phyloP scores from a whole-genome alignment of 352 stramenopile species.

The Globisporangium orthogonon region DNA sequence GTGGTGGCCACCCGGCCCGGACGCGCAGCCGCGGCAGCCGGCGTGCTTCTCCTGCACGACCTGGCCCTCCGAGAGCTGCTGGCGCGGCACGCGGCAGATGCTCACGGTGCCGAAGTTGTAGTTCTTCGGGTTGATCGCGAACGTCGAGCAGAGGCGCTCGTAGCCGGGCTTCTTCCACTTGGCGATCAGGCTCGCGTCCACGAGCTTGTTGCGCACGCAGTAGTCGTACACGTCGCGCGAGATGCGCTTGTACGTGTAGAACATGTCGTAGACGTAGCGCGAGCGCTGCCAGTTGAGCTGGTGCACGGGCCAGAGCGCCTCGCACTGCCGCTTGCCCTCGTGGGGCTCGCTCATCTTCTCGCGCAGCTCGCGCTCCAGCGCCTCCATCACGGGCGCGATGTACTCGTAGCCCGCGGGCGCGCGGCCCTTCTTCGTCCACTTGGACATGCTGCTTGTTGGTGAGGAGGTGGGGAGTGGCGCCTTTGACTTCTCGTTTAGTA shows the following conservation, averaged over 20 bases:
- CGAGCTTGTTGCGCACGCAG: constrained; percentile 92
- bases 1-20: constrained; percentile 85
- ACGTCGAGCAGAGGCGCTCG: constrained; percentile 96
- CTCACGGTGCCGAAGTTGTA: constrained; percentile 98
- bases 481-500: too few relatives aligned
- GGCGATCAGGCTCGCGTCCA: constrained; percentile 96
- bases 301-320: constrained; percentile 98
- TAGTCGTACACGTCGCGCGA: constrained; percentile 96
- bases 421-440: constrained; percentile 82
- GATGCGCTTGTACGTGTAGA: constrained; percentile 96
- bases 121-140: constrained; percentile 98
- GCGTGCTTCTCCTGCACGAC: constrained; percentile 91
- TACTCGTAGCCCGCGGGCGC: constrained; percentile 93
- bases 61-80: constrained; percentile 89
- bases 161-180: constrained; percentile 99
- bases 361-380: constrained; percentile 95
- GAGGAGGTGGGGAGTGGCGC: too few relatives aligned
- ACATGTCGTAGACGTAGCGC: constrained; percentile 99
- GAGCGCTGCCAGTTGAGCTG: constrained; percentile 99
- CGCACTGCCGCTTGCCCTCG: constrained; percentile 95
- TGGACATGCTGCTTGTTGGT: constrained; percentile 51
- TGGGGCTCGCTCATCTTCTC: constrained; percentile 98
- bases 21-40: constrained; percentile 96
- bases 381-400: constrained; percentile 93
- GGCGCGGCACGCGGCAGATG: constrained; percentile 95